Base-by-base conservation (phyloP, 257 asterid genomes). In the Solanum bulbocastanum region DNA sequence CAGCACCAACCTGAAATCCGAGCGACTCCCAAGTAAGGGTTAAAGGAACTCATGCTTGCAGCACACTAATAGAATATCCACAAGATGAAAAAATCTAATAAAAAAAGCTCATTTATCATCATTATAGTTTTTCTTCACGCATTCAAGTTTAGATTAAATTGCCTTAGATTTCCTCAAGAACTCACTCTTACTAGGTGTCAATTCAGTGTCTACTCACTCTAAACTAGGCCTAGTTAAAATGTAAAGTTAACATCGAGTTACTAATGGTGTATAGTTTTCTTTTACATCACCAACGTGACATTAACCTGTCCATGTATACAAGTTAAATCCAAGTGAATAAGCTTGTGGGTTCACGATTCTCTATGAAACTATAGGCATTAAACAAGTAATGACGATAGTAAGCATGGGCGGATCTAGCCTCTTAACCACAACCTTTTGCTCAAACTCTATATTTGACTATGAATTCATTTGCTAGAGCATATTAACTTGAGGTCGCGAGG, bases 1-100 rank as follows among this genome's bases (percentile, higher is more conserved):
- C 83, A 33, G 88, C 87, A 60, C 87, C 93, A 83, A 36, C 90
- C 89, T 88, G 86, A 52, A 72, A 49, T 49, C 85, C 75, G 11
- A 13, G 6, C 15, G 18, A 81, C 69, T 46, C 68, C 30, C 42
- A 81, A 81, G 14, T 44, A 81, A 81, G 56, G 52, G 22, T 15
- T 16, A 12, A 44, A 49, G 68, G 27, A 30, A 30, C n/a, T 81
- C 69, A 46, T 20, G 3, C 42, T 46, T 30, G 25, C 12, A n/a
- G 10, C 42, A 81, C 49, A 76, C 83, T 37, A n/a, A 25, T 42
- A 42, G 23, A 27, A 78, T 40, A 78, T 42, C 33, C 39, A 42
- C 60, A 42, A 78, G 32, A 42, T 1, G 44, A 35, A 13, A 35
- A 73, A 5, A 10, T 4, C 30, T 20, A 73, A 10, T 16, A 20